phyloP scores from a whole-genome alignment of 331 rosid species.

The Pyracantha coccinea region DNA sequence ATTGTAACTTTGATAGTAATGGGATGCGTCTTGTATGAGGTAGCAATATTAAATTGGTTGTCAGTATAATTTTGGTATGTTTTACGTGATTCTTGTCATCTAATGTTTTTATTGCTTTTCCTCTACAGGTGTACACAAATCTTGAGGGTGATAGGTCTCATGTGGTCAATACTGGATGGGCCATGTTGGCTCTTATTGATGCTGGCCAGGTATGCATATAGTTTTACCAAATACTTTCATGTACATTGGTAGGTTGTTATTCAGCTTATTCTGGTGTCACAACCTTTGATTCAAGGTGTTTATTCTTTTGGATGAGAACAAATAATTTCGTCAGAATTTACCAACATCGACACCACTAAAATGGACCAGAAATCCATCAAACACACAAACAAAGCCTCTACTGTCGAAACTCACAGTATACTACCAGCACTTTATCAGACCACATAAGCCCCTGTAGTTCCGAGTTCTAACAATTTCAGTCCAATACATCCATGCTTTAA shows the following conservation, averaged over 20 bases:
- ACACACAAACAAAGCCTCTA: not conserved
- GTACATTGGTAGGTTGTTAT: not conserved
- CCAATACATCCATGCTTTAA: not conserved
- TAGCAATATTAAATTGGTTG: not conserved
- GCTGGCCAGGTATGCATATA: conserved; percentile 63
- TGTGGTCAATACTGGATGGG: conserved; percentile 77
- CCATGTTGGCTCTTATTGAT: conserved; percentile 60
- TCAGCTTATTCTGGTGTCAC: not conserved
- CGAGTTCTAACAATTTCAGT: not conserved
- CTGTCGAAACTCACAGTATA: not conserved
- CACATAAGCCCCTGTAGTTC: not conserved
- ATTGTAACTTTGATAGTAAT: not conserved
- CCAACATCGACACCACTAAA: not conserved
- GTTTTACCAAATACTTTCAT: not conserved
- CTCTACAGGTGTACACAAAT: conserved; percentile 60
- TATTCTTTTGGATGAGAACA: not conserved
- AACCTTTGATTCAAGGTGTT: not conserved
- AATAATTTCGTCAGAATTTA: not conserved
- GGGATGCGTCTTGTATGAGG: not conserved
- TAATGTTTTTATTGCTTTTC: not conserved
- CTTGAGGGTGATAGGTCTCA: conserved; percentile 54
- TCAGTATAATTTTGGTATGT: not conserved
- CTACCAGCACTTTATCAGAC: not conserved
- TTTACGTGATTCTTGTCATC: not conserved
- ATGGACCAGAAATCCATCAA: not conserved